Evolutionary conservation across 257 asterid species (phyloP), one percentile per base, ranked within the genome.

Genomic region (Catharanthus roseus): DNA sequence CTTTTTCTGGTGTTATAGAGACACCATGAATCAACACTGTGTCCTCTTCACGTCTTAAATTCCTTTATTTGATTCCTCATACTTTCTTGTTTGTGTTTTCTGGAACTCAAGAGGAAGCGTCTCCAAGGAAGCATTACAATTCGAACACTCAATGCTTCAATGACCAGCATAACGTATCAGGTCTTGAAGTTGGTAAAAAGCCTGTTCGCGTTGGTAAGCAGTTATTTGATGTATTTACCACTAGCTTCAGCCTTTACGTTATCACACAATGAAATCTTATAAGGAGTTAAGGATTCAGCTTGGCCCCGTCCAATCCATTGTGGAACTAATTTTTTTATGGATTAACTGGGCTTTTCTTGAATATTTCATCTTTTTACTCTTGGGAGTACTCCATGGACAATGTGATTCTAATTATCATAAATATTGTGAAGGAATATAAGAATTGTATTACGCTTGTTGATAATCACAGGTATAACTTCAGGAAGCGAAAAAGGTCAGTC

Each of bases 191-290:
- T 49, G 71, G 79, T 73, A 66, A 64, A 71, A 86, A 76, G 77
- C 90, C 95, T 45, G 67, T 77, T 75, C 91, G 96, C 69, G 86
- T 95, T 80, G 95, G 97, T 89, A 86, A 82, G 85, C 68, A 74
- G 78, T 77, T 73, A 11, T 29, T 51, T 10, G 47, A 7, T 4
- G 47, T 42, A 42, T 4, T 4, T 42, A 42, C 1, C 42, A 12
- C 47, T 9, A 42, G 47, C 10, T 42, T 42, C 12, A 10, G 12
- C 47, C 34, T 1, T 4, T 5, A 10, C 61, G 11, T 39, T 56
- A 57, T 26, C 2, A 12, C 10, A 15, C 6, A 71, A 1, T 69
- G 62, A 64, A 64, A 36, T 64, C 29, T 18, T 0, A 45, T 16
- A 11, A 55, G 61, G 61, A 55, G 61, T 24, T 45, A 45, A n/a